Evolutionary conservation across 1,139 yeast species (phyloP).

Genomic region (Pichia inconspicua): DNA sequence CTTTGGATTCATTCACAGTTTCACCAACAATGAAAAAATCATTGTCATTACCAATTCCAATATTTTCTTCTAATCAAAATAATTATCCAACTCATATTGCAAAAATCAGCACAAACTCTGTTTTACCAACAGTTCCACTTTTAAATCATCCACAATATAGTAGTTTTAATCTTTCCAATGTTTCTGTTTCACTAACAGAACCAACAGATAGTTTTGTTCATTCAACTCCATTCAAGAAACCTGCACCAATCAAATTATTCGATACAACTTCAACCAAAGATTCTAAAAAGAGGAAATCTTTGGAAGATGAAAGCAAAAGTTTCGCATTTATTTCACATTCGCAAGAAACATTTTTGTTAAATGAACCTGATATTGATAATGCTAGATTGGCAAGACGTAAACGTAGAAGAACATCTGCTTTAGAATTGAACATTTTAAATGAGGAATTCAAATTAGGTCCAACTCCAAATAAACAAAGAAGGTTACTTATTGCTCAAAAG

Average conservation of each 20-base stretch:
- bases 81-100: not conserved
- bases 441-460: constrained; percentile 66
- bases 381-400: constrained; percentile 87
- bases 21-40: not conserved
- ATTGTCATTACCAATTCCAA: not conserved
- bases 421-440: constrained; percentile 73
- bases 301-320: constrained; percentile 31
- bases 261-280: not conserved
- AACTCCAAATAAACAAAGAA: constrained; percentile 72
- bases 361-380: constrained; percentile 81
- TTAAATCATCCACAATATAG: not conserved
- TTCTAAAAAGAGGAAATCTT: constrained; percentile 8
- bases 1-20: not conserved
- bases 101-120: not conserved
- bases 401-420: constrained; percentile 89
- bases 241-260: not conserved
- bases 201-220: constrained; percentile 2
- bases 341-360: constrained; percentile 64
- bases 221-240: constrained; percentile 6
- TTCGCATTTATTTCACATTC: constrained; percentile 91
- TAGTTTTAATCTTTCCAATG: not conserved
- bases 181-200: not conserved
- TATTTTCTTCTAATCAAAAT: not conserved
- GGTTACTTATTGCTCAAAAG: constrained; percentile 66
- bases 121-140: not conserved